phyloP scores from a whole-genome alignment of 1,284 basidiomycete species.

The Paramarasmius palmivorus region DNA sequence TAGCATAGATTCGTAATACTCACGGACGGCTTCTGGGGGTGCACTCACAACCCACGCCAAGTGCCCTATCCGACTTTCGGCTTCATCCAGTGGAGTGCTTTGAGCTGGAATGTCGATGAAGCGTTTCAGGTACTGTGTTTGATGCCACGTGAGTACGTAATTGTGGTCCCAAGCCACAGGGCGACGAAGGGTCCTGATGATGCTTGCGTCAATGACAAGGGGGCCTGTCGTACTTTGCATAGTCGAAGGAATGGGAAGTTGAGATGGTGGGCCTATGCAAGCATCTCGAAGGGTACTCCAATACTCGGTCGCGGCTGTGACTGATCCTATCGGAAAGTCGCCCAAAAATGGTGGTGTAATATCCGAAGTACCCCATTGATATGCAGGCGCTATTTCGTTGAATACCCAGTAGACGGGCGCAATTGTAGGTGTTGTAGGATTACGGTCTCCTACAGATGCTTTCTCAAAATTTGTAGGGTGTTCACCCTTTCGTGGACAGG shows the following conservation, averaged over 20 bases:
- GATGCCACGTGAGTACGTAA: conserved; percentile 67
- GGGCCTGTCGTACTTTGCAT: conserved; percentile 21
- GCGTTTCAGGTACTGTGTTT: conserved; percentile 60
- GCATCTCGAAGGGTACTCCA: conserved; percentile 59
- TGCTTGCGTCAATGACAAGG: conserved; percentile 24
- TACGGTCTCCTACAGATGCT: conserved; percentile 43
- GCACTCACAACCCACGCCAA: conserved; percentile 58
- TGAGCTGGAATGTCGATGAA: conserved; percentile 44
- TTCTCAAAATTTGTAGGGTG: conserved; percentile 49
- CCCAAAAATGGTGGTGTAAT: conserved; percentile 56
- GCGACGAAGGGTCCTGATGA: conserved; percentile 50
- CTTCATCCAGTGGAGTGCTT: conserved; percentile 51
- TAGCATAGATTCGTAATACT: conserved; percentile 43
- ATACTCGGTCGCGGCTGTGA: conserved; percentile 42
- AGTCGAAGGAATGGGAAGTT: conserved; percentile 14
- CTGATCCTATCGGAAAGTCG: conserved; percentile 37
- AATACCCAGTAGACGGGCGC: conserved; percentile 67
- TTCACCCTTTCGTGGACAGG: conserved; percentile 38
- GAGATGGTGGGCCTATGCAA: conserved; percentile 34
- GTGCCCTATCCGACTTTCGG: conserved; percentile 38
- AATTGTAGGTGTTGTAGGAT: conserved; percentile 37
- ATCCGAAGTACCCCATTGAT: conserved; percentile 57
- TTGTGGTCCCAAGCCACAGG: conserved; percentile 56
- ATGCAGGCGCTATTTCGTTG: conserved; percentile 49
- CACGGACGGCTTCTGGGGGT: conserved; percentile 48